Base-by-base conservation (phyloP, 441 rosid genomes). In the Raphanus hybrid region DNA sequence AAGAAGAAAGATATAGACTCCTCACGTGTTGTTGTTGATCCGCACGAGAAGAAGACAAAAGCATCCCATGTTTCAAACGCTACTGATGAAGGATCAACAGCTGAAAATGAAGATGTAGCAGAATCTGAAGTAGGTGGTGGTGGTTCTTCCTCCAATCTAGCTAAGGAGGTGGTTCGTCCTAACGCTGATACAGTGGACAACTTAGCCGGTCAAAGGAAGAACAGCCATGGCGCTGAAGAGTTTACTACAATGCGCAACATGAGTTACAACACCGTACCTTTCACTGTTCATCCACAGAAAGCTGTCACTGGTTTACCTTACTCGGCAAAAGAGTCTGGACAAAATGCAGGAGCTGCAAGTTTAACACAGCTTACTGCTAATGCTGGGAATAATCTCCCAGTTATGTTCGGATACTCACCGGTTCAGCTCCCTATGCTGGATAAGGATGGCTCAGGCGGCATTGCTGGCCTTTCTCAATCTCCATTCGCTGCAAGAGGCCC, bases 91-190 rank as follows among this genome's bases (percentile, higher is more conserved):
- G 96, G 92, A 67, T 91, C 95, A 48, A 86, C 92, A 63, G 96
- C 96, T 72, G 97, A 93, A 75, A 90, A 93, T 73, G 99, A 95
- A 87, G 97, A 90, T 74, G 94, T 93, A 74, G 98, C 97, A 0
- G 99, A 93, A 79, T 95, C 97, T 71, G 98, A 90, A 83, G 91
- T 87, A 34, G 98, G 87, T 52, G 98, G 59, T 54, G 59, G 88
- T 14, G 96, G 90, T 82, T 91, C 93, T 35, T 86, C 89, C 60
- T 88, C 92, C 43, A 83, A 88, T 80, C 82, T 83, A 67, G 64
- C 89, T 70, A 94, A 86, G 83, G 92, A 90, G 66, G 75, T 81
- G 71, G 74, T 73, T 78, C 86, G 79, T 68, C 82, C 86, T 57
- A 82, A 79, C 54, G 6, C 87, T 78, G 89, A 88, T 64, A 65